Conservation (phyloP, 179 eudicot genomes). For the Carnegiea gigantea region DNA sequence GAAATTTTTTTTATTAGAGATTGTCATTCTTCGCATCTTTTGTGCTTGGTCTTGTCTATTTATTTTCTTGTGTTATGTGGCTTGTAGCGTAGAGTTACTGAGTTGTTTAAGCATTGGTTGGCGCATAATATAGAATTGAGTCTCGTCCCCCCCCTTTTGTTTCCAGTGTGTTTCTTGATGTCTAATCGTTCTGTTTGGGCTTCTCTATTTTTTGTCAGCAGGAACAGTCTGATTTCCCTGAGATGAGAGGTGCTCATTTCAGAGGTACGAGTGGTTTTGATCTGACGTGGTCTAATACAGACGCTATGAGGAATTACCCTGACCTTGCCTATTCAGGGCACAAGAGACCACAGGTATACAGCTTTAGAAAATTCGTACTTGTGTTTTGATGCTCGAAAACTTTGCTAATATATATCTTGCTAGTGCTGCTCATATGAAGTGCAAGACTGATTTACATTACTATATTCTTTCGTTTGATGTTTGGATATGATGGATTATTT, state of each 20-base stretch:
- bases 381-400: conserved; percentile 4
- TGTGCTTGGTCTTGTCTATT: not conserved
- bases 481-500: not conserved
- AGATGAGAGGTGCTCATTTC: conserved; percentile 55
- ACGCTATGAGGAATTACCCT: conserved; percentile 37
- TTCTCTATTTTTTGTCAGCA: conserved; percentile 27
- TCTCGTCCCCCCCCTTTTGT: not conserved
- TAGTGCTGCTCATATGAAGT: not conserved
- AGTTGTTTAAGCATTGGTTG: not conserved
- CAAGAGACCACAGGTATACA: conserved; percentile 42
- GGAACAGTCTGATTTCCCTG: conserved; percentile 69
- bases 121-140: not conserved
- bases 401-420: not conserved
- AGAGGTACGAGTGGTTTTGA: conserved; percentile 52
- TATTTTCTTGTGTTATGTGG: not conserved
- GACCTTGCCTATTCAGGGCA: conserved; percentile 52
- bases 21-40: too few species aligned
- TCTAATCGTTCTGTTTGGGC: conserved; percentile 17
- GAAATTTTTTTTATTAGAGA: too few species aligned
- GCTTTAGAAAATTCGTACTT: not conserved
- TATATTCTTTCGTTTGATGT: not conserved
- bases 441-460: not conserved
- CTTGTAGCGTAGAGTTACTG: not conserved
- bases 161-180: not conserved
- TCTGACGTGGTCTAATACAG: conserved; percentile 55